Evolutionary conservation across 345 rosid species (phyloP).

Genomic region (Eucalyptus marginata): DNA sequence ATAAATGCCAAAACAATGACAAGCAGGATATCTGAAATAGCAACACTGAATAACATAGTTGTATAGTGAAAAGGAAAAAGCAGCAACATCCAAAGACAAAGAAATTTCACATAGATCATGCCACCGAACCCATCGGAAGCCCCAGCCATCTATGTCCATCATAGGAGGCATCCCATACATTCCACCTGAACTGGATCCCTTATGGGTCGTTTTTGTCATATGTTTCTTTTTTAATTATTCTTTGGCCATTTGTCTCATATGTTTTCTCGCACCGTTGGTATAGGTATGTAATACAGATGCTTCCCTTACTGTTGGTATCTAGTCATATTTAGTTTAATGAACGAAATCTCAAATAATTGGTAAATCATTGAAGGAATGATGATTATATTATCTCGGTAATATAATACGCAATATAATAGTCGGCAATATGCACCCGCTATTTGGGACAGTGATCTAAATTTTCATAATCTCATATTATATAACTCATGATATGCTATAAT

Average conservation of each 20-base stretch:
- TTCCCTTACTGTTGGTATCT: slow-evolving; percentile 78
- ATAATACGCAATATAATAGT: not conserved
- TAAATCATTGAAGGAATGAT: not conserved
- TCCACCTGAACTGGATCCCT: not conserved
- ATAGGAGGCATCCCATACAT: too few relatives aligned
- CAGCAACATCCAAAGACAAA: too few relatives aligned
- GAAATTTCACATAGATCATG: too few relatives aligned
- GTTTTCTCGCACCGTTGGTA: not conserved
- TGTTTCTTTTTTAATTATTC: not conserved
- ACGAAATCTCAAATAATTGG: not conserved
- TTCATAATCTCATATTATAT: too few relatives aligned
- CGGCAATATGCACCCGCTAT: not conserved
- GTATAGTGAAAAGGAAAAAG: too few relatives aligned
- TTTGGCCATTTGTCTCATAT: not conserved
- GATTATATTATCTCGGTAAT: not conserved
- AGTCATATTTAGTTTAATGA: not conserved
- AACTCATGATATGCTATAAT: too few relatives aligned
- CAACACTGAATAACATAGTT: too few relatives aligned
- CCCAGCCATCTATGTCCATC: too few relatives aligned
- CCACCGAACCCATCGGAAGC: too few relatives aligned
- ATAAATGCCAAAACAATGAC: too few relatives aligned
- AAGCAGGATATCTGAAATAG: too few relatives aligned
- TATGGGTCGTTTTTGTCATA: not conserved
- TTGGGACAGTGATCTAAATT: too few relatives aligned
- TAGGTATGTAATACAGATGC: slow-evolving; percentile 91